Conservation (phyloP, 805 yeast species). For the Cyberlindnera euphorbiiphila region DNA sequence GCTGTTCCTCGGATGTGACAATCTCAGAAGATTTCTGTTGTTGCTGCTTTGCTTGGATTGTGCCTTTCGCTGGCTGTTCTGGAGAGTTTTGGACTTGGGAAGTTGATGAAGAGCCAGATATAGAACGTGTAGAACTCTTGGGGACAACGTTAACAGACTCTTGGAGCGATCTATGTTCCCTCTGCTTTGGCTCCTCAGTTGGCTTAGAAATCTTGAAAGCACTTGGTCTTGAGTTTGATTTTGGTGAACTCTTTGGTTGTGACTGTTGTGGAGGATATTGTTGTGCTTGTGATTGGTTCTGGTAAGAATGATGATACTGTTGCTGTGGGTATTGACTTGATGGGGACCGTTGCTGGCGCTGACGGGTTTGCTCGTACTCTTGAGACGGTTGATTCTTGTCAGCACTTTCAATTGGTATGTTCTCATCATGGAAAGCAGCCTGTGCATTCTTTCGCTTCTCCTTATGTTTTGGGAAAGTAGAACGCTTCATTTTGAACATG, state of each 20-base stretch:
- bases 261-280: constrained; percentile 1
- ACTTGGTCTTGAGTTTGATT: constrained; percentile 18
- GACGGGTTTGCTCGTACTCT: background rate
- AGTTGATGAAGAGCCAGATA: constrained; percentile 1
- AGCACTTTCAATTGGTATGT: constrained; percentile 3
- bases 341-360: constrained; percentile 2
- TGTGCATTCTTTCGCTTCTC: constrained; percentile 10
- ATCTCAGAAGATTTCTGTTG: background rate
- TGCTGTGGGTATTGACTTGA: constrained; percentile 1
- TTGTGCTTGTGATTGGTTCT: background rate
- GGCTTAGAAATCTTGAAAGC: constrained; percentile 13
- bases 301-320: constrained; percentile 2
- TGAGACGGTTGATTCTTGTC: constrained; percentile 2
- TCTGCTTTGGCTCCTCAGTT: constrained; percentile 6
- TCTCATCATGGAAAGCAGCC: constrained; percentile 17
- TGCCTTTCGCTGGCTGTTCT: constrained; percentile 5
- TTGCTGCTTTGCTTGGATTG: constrained; percentile 7
- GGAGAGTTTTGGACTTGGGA: constrained; percentile 3
- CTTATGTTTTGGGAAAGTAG: constrained; percentile 21
- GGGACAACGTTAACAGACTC: constrained; percentile 22
- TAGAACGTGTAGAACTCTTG: constrained; percentile 1
- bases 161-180: constrained; percentile 14
- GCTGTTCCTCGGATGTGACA: constrained; percentile 15
- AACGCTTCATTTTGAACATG: constrained; percentile 27
- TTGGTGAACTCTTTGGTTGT: constrained; percentile 14